Evolutionary conservation across 495 filamentous ascomycete genomes (phyloP).

Genomic region (Penicillium manginii): DNA sequence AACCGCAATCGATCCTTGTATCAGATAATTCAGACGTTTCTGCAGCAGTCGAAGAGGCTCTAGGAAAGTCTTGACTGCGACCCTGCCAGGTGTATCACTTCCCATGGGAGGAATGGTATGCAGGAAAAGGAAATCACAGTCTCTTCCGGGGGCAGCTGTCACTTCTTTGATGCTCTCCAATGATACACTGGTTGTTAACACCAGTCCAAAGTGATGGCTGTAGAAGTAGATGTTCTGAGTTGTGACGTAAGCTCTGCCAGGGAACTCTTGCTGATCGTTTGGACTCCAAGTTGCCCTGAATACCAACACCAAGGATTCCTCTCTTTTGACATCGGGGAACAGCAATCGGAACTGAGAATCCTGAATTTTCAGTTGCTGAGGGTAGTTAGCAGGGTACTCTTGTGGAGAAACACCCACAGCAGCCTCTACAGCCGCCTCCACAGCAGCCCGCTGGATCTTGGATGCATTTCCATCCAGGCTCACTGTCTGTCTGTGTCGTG

Average conservation of each 20-base stretch:
- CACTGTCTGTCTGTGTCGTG: constrained; percentile 75
- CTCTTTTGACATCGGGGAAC: constrained; percentile 75
- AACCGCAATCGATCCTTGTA: constrained; percentile 72
- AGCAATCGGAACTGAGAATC: constrained; percentile 91
- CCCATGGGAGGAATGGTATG: constrained; percentile 71
- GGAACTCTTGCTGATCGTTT: constrained; percentile 78
- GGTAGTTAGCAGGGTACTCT: constrained; percentile 81
- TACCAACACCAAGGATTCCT: constrained; percentile 80
- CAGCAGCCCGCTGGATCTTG: constrained; percentile 46
- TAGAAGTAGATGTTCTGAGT: constrained; percentile 90
- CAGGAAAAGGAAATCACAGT: constrained; percentile 92
- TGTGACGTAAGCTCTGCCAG: constrained; percentile 89
- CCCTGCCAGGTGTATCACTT: constrained; percentile 65
- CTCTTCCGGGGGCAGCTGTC: constrained; percentile 83
- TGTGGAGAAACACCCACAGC: constrained; percentile 44
- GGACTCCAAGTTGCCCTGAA: constrained; percentile 76
- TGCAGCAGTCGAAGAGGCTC: constrained; percentile 85
- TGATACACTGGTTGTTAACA: constrained; percentile 74
- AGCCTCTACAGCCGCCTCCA: neutral
- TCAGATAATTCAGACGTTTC: constrained; percentile 78
- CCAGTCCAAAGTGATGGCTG: constrained; percentile 90
- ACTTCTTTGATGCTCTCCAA: constrained; percentile 83
- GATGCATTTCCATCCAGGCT: constrained; percentile 69
- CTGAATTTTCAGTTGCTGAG: constrained; percentile 78
- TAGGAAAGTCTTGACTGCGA: constrained; percentile 90